Conservation (phyloP, 257 asterid species). For the Solanum pinnatisectum region DNA sequence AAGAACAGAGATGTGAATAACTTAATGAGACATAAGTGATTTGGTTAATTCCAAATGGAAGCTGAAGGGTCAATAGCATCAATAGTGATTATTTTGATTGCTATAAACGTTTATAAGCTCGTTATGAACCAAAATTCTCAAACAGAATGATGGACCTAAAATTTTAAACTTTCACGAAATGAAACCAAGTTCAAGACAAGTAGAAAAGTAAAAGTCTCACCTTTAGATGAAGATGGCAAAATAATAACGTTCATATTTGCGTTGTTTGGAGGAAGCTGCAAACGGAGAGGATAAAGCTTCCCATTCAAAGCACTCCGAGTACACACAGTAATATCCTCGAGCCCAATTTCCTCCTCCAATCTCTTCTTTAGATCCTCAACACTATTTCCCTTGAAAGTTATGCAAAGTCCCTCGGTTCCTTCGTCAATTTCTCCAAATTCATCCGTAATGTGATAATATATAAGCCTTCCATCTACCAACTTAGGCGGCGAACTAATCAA, state of each 20-base stretch:
- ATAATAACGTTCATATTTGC: conserved; percentile 59
- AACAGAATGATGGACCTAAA: neutral
- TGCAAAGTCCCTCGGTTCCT: conserved; percentile 48
- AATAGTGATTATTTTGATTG: neutral
- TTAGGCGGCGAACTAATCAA: conserved; percentile 52
- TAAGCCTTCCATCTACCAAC: conserved; percentile 54
- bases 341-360: conserved; percentile 56
- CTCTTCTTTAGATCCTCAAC: conserved; percentile 45
- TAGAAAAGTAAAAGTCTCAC: conserved; percentile 8
- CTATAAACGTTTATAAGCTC: neutral
- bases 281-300: conserved; percentile 81
- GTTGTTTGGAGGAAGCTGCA: conserved; percentile 92
- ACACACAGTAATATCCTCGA: conserved; percentile 59
- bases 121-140: neutral
- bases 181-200: neutral
- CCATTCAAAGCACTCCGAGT: conserved; percentile 69
- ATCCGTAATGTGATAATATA: conserved; percentile 46
- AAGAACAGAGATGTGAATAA: neutral
- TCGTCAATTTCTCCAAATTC: conserved; percentile 65
- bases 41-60: neutral
- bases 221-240: conserved; percentile 55
- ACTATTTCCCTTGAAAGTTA: conserved; percentile 56
- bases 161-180: neutral
- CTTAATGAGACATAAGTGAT: neutral
- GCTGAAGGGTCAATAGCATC: neutral